Conservation (phyloP, 169 alveolate genomes). For the Plasmodium ovale region DNA sequence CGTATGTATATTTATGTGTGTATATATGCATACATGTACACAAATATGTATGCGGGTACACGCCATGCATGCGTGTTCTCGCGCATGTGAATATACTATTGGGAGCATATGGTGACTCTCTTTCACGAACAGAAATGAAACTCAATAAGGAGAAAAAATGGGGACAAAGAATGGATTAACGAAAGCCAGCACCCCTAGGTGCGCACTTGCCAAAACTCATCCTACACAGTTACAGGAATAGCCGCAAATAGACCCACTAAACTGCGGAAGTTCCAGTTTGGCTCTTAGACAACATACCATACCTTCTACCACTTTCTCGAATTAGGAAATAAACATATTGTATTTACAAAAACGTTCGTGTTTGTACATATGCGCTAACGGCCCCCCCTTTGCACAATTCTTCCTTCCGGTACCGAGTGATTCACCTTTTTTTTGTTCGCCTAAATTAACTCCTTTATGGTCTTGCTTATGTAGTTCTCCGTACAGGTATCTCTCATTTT, state of each 20-base stretch:
- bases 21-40: not conserved
- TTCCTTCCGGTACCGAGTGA: too few species aligned
- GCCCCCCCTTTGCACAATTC: not conserved
- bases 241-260: too few species aligned
- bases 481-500: slow-evolving; percentile 47
- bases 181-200: too few species aligned
- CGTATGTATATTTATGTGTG: not conserved
- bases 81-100: not conserved
- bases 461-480: slow-evolving; percentile 8
- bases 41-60: not conserved
- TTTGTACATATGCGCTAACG: not conserved
- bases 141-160: too few species aligned
- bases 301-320: too few species aligned
- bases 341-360: not conserved
- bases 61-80: not conserved
- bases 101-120: not conserved
- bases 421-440: not conserved
- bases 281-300: too few species aligned
- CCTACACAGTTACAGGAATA: too few species aligned
- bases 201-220: too few species aligned
- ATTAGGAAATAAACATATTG: too few species aligned
- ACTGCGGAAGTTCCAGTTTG: too few species aligned
- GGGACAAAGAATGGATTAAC: too few species aligned
- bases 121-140: too few species aligned
- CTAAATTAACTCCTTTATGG: slow-evolving; percentile 25